Conservation (phyloP, 1,284 basidiomycete genomes). For the Chiua sp. region DNA sequence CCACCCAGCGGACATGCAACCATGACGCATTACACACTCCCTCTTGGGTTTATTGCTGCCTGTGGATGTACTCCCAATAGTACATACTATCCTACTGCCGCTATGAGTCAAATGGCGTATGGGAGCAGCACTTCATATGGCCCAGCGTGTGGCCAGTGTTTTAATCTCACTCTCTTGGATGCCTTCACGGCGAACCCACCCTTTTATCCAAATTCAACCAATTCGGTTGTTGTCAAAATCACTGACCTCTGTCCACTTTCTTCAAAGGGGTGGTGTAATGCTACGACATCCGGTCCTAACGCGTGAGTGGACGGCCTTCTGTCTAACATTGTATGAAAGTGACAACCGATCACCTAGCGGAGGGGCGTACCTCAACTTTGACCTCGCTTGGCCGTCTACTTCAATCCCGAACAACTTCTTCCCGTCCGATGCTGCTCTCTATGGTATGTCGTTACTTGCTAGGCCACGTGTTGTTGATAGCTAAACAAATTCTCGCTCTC, state of each 20-base stretch:
- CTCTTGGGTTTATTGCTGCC: slow-evolving; percentile 57
- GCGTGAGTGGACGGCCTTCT: slow-evolving; percentile 46
- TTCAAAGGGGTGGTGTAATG: slow-evolving; percentile 68
- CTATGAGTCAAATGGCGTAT: slow-evolving; percentile 76
- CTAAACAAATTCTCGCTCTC: slow-evolving; percentile 2
- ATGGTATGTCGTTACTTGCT: slow-evolving; percentile 46
- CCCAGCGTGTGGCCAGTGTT: slow-evolving; percentile 76
- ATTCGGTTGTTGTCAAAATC: slow-evolving; percentile 72
- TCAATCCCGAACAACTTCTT: slow-evolving; percentile 75
- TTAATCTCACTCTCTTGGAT: slow-evolving; percentile 74
- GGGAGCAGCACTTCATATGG: slow-evolving; percentile 77
- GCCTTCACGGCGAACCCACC: slow-evolving; percentile 69
- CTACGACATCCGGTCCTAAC: slow-evolving; percentile 62
- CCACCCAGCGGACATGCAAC: slow-evolving; percentile 57
- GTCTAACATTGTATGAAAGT: neutral
- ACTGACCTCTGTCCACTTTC: slow-evolving; percentile 76
- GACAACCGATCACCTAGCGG: slow-evolving; percentile 46
- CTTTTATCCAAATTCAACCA: slow-evolving; percentile 65
- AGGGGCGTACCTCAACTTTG: slow-evolving; percentile 74
- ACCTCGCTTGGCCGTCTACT: slow-evolving; percentile 75
- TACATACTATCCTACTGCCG: slow-evolving; percentile 77
- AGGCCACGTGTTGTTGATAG: neutral
- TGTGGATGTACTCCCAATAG: slow-evolving; percentile 73
- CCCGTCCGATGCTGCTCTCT: slow-evolving; percentile 65
- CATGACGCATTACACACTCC: slow-evolving; percentile 68